A percentile compares a stretch with the other conserved stretches of the same genome.
phyloP scores from a whole-genome alignment of 2,329 filamentous ascomycete genomes.

The Aureobasidium sp. region DNA sequence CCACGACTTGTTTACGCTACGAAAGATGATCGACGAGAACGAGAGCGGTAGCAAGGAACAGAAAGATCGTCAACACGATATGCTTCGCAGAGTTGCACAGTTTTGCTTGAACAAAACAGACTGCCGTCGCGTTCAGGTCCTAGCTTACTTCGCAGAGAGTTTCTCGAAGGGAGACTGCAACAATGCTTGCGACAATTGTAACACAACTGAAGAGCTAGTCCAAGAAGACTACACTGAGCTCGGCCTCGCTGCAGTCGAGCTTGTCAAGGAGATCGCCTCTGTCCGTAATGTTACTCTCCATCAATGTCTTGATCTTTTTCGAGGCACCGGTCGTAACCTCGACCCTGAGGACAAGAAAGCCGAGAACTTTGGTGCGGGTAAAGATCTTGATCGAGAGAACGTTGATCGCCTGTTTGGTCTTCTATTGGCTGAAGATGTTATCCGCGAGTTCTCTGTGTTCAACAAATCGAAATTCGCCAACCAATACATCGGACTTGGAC shows the following conservation, averaged over 20 bases:
- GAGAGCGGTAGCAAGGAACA: conserved; percentile 63
- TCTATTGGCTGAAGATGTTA: conserved; percentile 63
- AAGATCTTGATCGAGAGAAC: conserved; percentile 62
- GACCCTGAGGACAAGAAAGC: conserved; percentile 42
- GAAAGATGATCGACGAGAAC: conserved; percentile 73
- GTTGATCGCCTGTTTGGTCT: conserved; percentile 76
- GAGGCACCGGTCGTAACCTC: conserved; percentile 56
- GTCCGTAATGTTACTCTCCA: conserved; percentile 56
- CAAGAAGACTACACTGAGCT: conserved; percentile 67
- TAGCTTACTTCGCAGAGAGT: conserved; percentile 87
- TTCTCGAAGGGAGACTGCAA: conserved; percentile 67
- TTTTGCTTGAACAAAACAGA: conserved; percentile 87
- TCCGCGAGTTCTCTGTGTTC: conserved; percentile 61
- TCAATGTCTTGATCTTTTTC: conserved; percentile 77
- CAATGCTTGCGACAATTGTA: conserved; percentile 82
- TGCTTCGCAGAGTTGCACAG: conserved; percentile 76
- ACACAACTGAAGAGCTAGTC: conserved; percentile 61
- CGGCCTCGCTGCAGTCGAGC: conserved; percentile 60
- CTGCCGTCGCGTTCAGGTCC: conserved; percentile 78
- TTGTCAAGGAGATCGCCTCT: conserved; percentile 50
- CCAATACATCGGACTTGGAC: conserved; percentile 55
- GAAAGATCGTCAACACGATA: conserved; percentile 72
- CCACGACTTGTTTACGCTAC: conserved; percentile 63
- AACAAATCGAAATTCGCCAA: conserved; percentile 57
- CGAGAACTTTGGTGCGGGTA: conserved; percentile 59